Evolutionary conservation across 768 basidiomycete genomes (phyloP), one percentile per base, ranked within the genome.

Genomic region (Lactarius sanguifluus): DNA sequence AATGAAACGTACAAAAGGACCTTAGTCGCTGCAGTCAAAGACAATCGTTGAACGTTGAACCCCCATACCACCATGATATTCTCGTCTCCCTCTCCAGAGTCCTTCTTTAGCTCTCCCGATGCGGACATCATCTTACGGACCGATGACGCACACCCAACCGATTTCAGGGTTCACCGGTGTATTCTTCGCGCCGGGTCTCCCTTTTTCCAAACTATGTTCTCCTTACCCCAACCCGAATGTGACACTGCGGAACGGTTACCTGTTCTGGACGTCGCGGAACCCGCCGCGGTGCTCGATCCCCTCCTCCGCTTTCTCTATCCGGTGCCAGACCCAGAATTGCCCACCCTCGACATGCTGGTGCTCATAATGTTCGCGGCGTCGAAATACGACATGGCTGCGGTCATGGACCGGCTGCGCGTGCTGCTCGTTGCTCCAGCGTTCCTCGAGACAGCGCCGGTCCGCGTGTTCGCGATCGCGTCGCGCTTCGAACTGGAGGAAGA

Each of bases 381-480:
- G 72, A 91, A 91, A 72, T 91, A 90, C 73, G 87, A 90, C 65
- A 79, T 89, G 66, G 55, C 74, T 1, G 77, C 76, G 6, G 83
- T 82, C 57, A 76, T 82, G 67, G 71, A 76, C 36, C 70, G 77
- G 0, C 78, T 91, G n/a, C 84, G 87, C 60, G 76, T 73, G 54
- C 73, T 81, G 30, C 82, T 91, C 41, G 69, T 87, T 18, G 79
- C 83, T 0, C 79, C 82, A 8, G 73, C 72, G 13, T 88, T 86
- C 73, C 73, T 86, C 20, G 69, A 75, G 41, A 70, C 76, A 16
- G 78, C 78, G 15, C 86, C 90, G 10, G 79, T 80, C 16, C 85
- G 87, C 16, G 87, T 90, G 2, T 92, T 87, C 70, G 88, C 89
- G 32, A 84, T 90, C 50, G 88, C 90, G 2, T 84, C 83, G 65